phyloP scores from a whole-genome alignment of 192 early-diverging fungal genomes.

The Coemansia sp. region DNA sequence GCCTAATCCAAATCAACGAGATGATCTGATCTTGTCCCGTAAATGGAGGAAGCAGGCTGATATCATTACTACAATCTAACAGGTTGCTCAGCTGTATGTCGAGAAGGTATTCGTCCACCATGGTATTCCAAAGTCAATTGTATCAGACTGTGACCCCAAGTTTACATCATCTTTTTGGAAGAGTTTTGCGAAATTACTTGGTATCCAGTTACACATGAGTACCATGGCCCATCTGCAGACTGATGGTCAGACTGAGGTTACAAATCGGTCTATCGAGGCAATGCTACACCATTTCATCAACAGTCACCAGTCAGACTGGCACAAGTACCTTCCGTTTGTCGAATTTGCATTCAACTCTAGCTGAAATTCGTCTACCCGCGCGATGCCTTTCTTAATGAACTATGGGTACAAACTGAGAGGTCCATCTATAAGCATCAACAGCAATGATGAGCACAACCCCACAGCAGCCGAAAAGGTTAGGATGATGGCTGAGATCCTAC shows the following conservation, averaged over 20 bases:
- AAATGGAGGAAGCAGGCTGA: too few relatives aligned
- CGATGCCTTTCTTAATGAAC: slow-evolving; percentile 5
- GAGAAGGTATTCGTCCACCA: slow-evolving; percentile 15
- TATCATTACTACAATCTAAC: too few relatives aligned
- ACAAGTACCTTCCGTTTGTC: slow-evolving; percentile 3
- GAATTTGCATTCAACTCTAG: slow-evolving; percentile 16
- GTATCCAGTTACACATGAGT: slow-evolving; percentile 2
- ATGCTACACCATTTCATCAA: slow-evolving; percentile 15
- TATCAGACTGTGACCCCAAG: slow-evolving; percentile 22
- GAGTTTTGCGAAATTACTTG: background rate
- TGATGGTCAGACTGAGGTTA: slow-evolving; percentile 22
- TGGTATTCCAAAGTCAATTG: slow-evolving; percentile 17
- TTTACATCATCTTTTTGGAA: slow-evolving; percentile 26
- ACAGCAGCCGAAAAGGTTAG: background rate
- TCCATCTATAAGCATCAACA: background rate
- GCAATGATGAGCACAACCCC: background rate
- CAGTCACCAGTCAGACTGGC: slow-evolving; percentile 11
- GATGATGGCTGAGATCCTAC: background rate
- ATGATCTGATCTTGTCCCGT: too few relatives aligned
- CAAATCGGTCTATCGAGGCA: slow-evolving; percentile 10
- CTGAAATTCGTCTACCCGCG: slow-evolving; percentile 7
- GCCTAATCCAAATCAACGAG: too few relatives aligned
- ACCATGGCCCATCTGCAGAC: slow-evolving; percentile 17
- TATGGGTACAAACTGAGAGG: slow-evolving; percentile 10
- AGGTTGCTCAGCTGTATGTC: slow-evolving; percentile 10